These are phyloP conservation scores for Colletotrichum sp. DNA, from an alignment of 2,329 filamentous ascomycete species.

Conservation along the genomic window DNA sequence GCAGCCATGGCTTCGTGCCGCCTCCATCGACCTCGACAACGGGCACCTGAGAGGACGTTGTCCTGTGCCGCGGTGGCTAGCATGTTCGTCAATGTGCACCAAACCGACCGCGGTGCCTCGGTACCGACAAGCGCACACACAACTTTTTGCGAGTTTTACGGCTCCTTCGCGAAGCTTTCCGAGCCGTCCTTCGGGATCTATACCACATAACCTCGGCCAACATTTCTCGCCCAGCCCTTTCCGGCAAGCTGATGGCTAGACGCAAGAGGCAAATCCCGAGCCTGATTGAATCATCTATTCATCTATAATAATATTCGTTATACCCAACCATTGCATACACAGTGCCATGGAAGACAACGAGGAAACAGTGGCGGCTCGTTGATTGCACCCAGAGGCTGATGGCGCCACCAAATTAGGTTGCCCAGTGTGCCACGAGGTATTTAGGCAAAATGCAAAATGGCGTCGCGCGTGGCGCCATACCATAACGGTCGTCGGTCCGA, in stretches of 20 bases:
- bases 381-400: background rate
- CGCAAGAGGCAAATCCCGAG: background rate
- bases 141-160: background rate
- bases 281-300: background rate
- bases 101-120: background rate
- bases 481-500: slow-evolving; percentile 21
- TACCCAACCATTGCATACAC: background rate
- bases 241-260: background rate
- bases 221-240: background rate
- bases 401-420: slow-evolving; percentile 16
- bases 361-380: background rate
- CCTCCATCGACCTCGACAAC: background rate
- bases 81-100: background rate
- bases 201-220: background rate
- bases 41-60: background rate
- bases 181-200: background rate
- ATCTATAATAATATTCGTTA: background rate
- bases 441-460: slow-evolving; percentile 16
- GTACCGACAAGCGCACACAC: background rate
- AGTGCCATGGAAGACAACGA: background rate
- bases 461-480: slow-evolving; percentile 19
- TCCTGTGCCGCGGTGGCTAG: background rate
- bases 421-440: slow-evolving; percentile 13
- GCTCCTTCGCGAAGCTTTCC: background rate
- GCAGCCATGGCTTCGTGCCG: background rate